A percentile compares a stretch with the other conserved stretches of the same genome.
phyloP scores from a whole-genome alignment of 2,329 filamentous ascomycete species.

The Fusarium papillatum region DNA sequence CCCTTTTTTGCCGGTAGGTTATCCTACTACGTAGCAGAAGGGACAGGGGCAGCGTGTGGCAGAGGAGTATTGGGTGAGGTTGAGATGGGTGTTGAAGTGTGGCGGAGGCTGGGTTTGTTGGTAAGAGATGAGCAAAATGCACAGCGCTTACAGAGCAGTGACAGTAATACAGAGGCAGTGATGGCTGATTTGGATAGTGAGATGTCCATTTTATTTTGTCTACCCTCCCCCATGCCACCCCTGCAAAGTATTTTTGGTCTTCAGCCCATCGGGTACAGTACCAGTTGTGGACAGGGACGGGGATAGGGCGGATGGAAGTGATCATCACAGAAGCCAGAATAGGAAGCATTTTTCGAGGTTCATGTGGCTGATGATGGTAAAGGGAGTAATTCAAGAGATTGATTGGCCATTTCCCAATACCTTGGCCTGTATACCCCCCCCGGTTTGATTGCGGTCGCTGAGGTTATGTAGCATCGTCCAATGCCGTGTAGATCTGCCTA shows the following conservation, averaged over 20 bases:
- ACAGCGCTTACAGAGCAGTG: not conserved
- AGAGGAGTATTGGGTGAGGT: not conserved
- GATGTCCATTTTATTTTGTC: not conserved
- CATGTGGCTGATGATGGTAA: not conserved
- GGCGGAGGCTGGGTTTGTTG: conserved; percentile 12
- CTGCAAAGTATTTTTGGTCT: not conserved
- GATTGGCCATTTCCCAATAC: not conserved
- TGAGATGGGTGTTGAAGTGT: conserved; percentile 1
- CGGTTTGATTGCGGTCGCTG: not conserved
- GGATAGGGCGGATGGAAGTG: not conserved
- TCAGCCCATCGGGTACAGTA: not conserved
- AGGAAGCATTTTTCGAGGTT: conserved; percentile 8
- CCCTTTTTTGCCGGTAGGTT: conserved; percentile 12
- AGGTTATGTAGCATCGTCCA: conserved; percentile 1
- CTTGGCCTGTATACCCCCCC: not conserved
- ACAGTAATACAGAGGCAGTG: not conserved
- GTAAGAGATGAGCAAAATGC: not conserved
- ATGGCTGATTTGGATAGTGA: not conserved
- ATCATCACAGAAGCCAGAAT: not conserved
- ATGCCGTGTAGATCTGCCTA: not conserved
- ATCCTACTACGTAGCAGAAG: not conserved
- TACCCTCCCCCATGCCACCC: not conserved
- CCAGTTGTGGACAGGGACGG: not conserved
- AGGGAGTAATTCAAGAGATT: not conserved
- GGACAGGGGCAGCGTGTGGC: not conserved